phyloP scores from a whole-genome alignment of 768 basidiomycete species.

The Boletus speciosus region DNA sequence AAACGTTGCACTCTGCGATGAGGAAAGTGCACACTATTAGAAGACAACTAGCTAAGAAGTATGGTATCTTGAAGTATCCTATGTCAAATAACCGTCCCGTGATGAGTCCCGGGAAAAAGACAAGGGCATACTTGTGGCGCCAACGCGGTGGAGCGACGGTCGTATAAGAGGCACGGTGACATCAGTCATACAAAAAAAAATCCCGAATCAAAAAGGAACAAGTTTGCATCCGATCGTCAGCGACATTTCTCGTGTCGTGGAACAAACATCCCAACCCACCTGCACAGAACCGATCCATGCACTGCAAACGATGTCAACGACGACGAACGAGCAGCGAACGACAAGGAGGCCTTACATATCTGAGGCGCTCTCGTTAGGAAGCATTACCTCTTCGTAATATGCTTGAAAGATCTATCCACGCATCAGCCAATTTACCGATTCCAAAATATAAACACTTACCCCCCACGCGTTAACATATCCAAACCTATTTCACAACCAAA shows the following conservation, averaged over 20 bases:
- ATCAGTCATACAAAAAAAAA: background rate
- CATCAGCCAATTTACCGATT: background rate
- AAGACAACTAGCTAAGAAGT: constrained; percentile 44
- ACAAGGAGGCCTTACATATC: constrained; percentile 47
- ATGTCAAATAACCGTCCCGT: constrained; percentile 72
- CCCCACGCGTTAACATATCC: constrained; percentile 77
- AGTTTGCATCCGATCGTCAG: background rate
- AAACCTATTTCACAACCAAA: constrained; percentile 37
- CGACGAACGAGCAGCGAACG: background rate
- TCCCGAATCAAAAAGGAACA: background rate
- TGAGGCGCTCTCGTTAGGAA: constrained; percentile 52
- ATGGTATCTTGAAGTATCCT: constrained; percentile 57
- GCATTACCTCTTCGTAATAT: constrained; percentile 57
- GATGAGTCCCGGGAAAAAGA: constrained; percentile 60
- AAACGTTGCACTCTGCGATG: constrained; percentile 65
- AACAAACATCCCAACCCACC: constrained; percentile 30
- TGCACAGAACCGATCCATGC: constrained; percentile 82
- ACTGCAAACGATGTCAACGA: constrained; percentile 33
- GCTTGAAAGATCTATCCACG: constrained; percentile 60
- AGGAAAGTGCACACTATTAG: constrained; percentile 59
- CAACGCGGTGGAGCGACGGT: background rate
- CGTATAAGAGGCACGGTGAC: background rate
- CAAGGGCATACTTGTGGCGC: constrained; percentile 51
- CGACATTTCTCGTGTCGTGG: background rate
- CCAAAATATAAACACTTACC: constrained; percentile 37